These are phyloP conservation scores for Lagenaria siceraria DNA, from an alignment of 306 rosid genomes.

Conservation along the genomic window DNA sequence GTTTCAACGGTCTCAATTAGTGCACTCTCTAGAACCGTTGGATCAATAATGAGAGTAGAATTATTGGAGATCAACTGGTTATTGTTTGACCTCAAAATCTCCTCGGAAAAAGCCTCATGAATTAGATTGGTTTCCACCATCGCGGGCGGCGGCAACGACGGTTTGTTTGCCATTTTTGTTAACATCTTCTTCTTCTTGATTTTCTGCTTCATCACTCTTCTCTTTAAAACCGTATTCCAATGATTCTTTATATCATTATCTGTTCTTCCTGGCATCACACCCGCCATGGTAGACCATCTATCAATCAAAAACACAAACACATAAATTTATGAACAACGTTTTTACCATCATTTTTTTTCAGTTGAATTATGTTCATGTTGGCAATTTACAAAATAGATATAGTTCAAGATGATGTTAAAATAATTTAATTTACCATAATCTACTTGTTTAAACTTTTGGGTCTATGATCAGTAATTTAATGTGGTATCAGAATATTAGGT, in stretches of 20 bases:
- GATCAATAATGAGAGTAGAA: background rate
- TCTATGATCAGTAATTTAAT: too few relatives aligned
- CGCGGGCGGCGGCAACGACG: background rate
- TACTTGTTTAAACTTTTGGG: too few relatives aligned
- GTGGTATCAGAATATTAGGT: too few relatives aligned
- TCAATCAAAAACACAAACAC: background rate
- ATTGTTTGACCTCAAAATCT: background rate
- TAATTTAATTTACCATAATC: too few relatives aligned
- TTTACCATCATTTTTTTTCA: too few relatives aligned
- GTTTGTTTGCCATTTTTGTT: background rate
- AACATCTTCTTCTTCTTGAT: background rate
- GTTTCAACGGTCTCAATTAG: background rate
- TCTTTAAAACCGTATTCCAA: conserved; percentile 36
- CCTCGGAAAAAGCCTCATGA: background rate
- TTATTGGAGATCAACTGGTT: too few relatives aligned
- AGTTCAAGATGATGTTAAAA: too few relatives aligned
- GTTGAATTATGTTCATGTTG: too few relatives aligned
- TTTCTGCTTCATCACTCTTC: background rate
- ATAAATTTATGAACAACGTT: too few relatives aligned
- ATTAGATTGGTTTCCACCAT: background rate
- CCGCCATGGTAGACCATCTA: conserved; percentile 40
- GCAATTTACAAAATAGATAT: too few relatives aligned
- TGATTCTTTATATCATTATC: conserved; percentile 44
- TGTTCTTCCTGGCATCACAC: conserved; percentile 32
- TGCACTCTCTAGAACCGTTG: background rate